Conservation (phyloP, 2,329 filamentous ascomycete species). For the Phialemoniopsis sp. region DNA sequence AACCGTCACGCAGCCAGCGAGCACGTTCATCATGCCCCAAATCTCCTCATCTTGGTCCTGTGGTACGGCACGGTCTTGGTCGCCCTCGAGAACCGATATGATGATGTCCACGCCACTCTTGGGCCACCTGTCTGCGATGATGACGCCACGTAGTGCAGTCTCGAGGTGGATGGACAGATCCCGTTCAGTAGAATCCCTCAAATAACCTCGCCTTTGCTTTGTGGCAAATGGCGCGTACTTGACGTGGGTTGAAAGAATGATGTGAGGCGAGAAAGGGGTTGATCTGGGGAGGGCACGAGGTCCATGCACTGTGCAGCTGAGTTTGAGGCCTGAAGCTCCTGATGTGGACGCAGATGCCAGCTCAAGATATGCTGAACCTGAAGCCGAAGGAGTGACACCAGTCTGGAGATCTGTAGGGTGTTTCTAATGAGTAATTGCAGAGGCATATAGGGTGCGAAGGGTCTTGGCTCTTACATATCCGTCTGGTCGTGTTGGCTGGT, state of each 20-base stretch:
- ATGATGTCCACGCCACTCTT: constrained; percentile 97
- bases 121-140: constrained; percentile 95
- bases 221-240: constrained; percentile 97
- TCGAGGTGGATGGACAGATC: constrained; percentile 90
- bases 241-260: constrained; percentile 87
- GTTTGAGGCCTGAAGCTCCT: constrained; percentile 64
- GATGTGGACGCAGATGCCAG: constrained; percentile 43
- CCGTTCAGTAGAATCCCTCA: constrained; percentile 80
- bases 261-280: constrained; percentile 85
- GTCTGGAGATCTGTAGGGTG: constrained; percentile 73
- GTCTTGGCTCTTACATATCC: constrained; percentile 66
- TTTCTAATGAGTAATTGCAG: constrained; percentile 6
- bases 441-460: background rate
- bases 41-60: constrained; percentile 53
- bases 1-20: constrained; percentile 89
- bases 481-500: constrained; percentile 68
- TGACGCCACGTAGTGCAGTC: constrained; percentile 80
- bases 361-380: constrained; percentile 85
- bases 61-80: constrained; percentile 64
- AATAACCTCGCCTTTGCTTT: constrained; percentile 74
- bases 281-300: constrained; percentile 86
- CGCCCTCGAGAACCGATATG: constrained; percentile 88
- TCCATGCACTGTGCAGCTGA: constrained; percentile 90
- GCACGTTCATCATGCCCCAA: constrained; percentile 87
- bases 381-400: constrained; percentile 86